A percentile compares a stretch with the other conserved stretches of the same genome.
phyloP scores from a whole-genome alignment of 2,329 filamentous ascomycete species.

The Fusarium clavum region DNA sequence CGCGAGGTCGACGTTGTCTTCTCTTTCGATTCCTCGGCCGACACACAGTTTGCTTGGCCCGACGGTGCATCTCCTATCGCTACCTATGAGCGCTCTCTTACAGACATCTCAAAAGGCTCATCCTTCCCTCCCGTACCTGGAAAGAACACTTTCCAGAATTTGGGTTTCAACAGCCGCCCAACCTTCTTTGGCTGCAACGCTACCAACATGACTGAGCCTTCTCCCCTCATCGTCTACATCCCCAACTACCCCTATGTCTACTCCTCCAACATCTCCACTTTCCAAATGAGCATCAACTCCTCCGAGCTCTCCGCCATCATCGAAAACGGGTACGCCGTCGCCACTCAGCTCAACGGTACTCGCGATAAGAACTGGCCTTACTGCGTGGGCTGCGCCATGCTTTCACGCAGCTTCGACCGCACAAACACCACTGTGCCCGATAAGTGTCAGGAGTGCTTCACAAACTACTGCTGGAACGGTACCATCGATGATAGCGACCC shows the following conservation, averaged over 20 bases:
- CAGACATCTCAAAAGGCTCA: conserved; percentile 62
- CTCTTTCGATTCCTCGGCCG: conserved; percentile 72
- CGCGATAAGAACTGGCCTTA: conserved; percentile 79
- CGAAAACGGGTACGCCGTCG: conserved; percentile 85
- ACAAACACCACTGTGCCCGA: conserved; percentile 76
- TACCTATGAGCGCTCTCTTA: conserved; percentile 66
- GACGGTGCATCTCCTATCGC: conserved; percentile 69
- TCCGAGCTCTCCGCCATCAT: conserved; percentile 82
- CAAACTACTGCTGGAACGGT: conserved; percentile 94
- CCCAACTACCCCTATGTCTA: conserved; percentile 81
- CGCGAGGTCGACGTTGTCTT: conserved; percentile 72
- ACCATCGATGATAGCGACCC: conserved; percentile 56
- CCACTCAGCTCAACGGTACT: conserved; percentile 84
- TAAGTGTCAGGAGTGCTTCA: conserved; percentile 81
- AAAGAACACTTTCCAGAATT: conserved; percentile 65
- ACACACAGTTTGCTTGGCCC: conserved; percentile 68
- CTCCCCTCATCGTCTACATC: conserved; percentile 86
- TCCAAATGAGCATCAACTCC: conserved; percentile 72
- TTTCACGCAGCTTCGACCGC: conserved; percentile 79
- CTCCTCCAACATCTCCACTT: conserved; percentile 84
- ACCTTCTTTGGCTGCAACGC: conserved; percentile 75
- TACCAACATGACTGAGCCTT: conserved; percentile 61
- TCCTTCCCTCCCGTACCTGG: conserved; percentile 70
- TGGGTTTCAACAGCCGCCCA: conserved; percentile 68
- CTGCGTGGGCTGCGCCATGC: conserved; percentile 89